Base-by-base conservation (phyloP, 495 filamentous ascomycete species). In the Podospora pseudopauciseta region DNA sequence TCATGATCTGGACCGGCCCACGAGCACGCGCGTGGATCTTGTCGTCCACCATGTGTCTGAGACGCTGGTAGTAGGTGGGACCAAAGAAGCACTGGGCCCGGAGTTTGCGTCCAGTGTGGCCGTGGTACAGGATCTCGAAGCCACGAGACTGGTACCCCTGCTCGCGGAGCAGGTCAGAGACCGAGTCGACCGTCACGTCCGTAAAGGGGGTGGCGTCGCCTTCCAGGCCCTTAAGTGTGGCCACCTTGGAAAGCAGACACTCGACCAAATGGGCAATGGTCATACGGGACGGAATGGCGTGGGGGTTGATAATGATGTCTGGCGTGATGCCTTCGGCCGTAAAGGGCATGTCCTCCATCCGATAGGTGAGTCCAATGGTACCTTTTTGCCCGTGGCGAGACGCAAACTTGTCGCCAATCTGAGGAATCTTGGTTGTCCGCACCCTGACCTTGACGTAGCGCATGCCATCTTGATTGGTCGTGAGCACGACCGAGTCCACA, bases 231-330 rank as follows among this genome's bases (percentile, higher is more conserved):
- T 91, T 90, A 18, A 97, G 84, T 0, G 94, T 88, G 0, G 92
- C 90, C 19, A 98, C 95, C 79, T 99, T 99, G 78, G 91, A 94
- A 56, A 98, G 87, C 74, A 97, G 87, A 84, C 95, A 98, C 81
- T 99, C 95, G 79, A 99, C 96, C 86, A 99, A 92, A 85, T 99
- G 96, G 68, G 96, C 95, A 85, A 98, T 98, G 0, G 95, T 99
- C 95, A 99, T 99, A 85, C 95, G 95, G 16, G 95, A 99, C 1
- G 95, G 95, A 86, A 99, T 98, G 78, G 96, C 95, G 86, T 99
- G 95, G 0, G 95, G 95, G 76, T 99, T 99, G 86, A 99, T 98
- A 79, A 99, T 97, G 65, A 99, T 82, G 78, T 99, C 95, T 1
- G 95, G 95, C 1, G 89, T 89, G 63, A 98, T 86, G 70, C 95